Evolutionary conservation across 2,329 filamentous ascomycete species (phyloP).

Genomic region (Didymella glomerata): DNA sequence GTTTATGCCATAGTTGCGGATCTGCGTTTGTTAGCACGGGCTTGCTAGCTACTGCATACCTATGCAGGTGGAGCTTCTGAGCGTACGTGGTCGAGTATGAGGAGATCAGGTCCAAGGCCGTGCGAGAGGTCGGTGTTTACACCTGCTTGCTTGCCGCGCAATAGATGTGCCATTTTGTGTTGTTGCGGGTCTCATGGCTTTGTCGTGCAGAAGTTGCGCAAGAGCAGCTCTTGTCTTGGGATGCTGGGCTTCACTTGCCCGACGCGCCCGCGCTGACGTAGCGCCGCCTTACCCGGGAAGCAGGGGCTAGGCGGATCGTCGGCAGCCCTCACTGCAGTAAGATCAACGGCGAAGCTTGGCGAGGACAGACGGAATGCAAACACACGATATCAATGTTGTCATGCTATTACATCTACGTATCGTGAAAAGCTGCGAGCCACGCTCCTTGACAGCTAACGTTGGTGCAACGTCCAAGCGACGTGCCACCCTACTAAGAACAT

Average conservation of each 20-base stretch:
- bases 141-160: constrained; percentile 91
- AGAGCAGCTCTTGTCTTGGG: constrained; percentile 20
- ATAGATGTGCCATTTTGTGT: constrained; percentile 78
- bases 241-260: constrained; percentile 8
- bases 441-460: constrained; percentile 13
- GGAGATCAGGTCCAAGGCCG: constrained; percentile 78
- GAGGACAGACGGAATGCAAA: not conserved
- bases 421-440: constrained; percentile 5
- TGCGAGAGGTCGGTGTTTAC: constrained; percentile 90
- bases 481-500: constrained; percentile 8
- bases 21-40: constrained; percentile 38
- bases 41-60: not conserved
- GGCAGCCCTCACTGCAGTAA: not conserved
- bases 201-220: constrained; percentile 23
- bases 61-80: constrained; percentile 26
- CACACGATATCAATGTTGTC: not conserved
- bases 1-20: constrained; percentile 64
- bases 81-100: constrained; percentile 80
- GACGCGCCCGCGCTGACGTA: constrained; percentile 18
- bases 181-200: constrained; percentile 43
- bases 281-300: constrained; percentile 20
- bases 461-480: constrained; percentile 5
- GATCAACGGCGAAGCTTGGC: constrained; percentile 15
- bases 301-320: constrained; percentile 31
- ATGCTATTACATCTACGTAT: constrained; percentile 15